Conservation (phyloP, 2,329 filamentous ascomycete genomes). For the Neocatenulostroma microsporum region DNA sequence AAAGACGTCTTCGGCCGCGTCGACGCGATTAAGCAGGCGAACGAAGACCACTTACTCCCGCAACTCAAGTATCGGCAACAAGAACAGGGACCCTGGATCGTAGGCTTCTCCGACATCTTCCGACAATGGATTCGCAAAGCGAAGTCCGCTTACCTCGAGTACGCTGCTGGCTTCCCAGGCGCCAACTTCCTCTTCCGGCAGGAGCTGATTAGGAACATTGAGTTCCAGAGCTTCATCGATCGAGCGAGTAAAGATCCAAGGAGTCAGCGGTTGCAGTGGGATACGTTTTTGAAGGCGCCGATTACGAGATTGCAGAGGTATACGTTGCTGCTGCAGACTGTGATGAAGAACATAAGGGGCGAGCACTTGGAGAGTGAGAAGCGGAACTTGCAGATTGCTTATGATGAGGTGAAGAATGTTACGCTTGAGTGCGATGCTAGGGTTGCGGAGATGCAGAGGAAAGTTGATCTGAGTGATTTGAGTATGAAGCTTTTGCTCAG, state of each 20-base stretch:
- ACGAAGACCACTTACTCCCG: constrained; percentile 84
- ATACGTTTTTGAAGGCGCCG: constrained; percentile 85
- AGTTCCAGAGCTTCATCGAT: constrained; percentile 81
- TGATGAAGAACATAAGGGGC: constrained; percentile 71
- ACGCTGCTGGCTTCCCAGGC: constrained; percentile 77
- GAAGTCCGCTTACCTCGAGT: constrained; percentile 79
- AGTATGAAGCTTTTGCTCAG: constrained; percentile 75
- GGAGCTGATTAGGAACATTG: constrained; percentile 73
- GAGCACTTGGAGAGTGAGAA: constrained; percentile 74
- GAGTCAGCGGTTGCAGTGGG: constrained; percentile 81
- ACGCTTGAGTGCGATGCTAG: constrained; percentile 86
- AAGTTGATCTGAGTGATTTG: constrained; percentile 80
- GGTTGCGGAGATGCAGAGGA: constrained; percentile 85
- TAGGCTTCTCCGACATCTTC: constrained; percentile 94
- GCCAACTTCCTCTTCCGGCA: constrained; percentile 76
- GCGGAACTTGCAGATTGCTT: constrained; percentile 69
- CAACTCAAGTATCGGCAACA: constrained; percentile 95
- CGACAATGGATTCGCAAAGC: constrained; percentile 97
- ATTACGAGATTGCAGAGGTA: constrained; percentile 91
- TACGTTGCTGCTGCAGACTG: constrained; percentile 70
- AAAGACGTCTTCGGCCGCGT: constrained; percentile 82
- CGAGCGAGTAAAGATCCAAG: constrained; percentile 68
- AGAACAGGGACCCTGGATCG: constrained; percentile 91
- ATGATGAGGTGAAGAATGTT: constrained; percentile 84
- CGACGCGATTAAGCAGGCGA: constrained; percentile 79